Evolutionary conservation across 345 rosid species (phyloP), one percentile per base, ranked within the genome.

Genomic region (Pelargonium nanum): DNA sequence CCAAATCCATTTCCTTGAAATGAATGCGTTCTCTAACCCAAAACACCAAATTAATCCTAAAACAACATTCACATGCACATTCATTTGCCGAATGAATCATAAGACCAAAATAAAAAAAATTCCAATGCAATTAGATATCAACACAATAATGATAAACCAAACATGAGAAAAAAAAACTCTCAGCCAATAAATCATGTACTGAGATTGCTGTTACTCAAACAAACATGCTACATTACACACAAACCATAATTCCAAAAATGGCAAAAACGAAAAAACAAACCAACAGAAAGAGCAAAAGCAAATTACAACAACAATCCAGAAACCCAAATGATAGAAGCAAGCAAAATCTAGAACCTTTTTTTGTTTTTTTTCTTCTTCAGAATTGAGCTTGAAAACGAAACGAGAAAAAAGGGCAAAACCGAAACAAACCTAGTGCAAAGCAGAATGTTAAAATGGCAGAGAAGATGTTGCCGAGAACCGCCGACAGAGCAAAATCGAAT

Each of bases 361-460:
- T n/a, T n/a, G n/a, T n/a, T n/a, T n/a, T n/a, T n/a, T n/a, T n/a
- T n/a, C n/a, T n/a, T n/a, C n/a, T n/a, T n/a, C n/a, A n/a, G n/a
- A 40, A 65, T 52, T 40, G 21, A 23, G 0, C 56, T 55, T 48
- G 58, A 60, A 1, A 21, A 54, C 22, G 25, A 57, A 55, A 24
- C 23, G 22, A 54, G 2, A 15, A 58, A n/a, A 16, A 56, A 4
- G 1, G 32, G 17, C 6, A 52, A 24, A 50, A 58, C 20, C 30
- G 2, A 65, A 54, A 75, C 94, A 4, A 74, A 93, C 99, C 99
- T 72, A 87, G 70, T 0, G 99, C 97, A 74, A 93, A 93, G 85
- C 90, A 85, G 83, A 87, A 93, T 65, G 97, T 93, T 74, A 93
- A 80, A 82, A 93, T 80, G 56, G 97, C 97, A 7, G 95, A 89